Conservation (phyloP, 352 stramenopile genomes). For the Globisporangium cederbergense region DNA sequence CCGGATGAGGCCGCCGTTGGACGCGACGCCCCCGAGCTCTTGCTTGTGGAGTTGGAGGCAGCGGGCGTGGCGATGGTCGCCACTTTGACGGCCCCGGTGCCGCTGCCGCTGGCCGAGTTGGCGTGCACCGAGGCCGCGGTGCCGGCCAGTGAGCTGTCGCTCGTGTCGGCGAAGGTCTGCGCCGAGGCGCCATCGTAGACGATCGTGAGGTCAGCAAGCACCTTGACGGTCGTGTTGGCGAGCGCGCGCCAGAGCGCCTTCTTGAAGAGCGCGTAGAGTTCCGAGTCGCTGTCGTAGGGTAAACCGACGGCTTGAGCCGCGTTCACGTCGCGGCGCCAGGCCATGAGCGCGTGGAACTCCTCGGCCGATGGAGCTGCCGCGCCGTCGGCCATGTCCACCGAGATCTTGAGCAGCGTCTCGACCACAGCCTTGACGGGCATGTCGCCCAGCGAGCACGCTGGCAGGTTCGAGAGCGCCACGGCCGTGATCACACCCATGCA, state of each 20-base stretch:
- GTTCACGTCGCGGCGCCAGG: constrained; percentile 51
- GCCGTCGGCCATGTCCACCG: constrained; percentile 31
- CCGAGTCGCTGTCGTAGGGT: constrained; percentile 49
- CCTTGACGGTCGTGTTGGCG: constrained; percentile 31
- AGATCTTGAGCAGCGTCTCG: constrained; percentile 67
- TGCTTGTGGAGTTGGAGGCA: constrained; percentile 16
- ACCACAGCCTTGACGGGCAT: constrained; percentile 51
- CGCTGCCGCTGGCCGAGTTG: constrained; percentile 13
- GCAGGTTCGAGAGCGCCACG: constrained; percentile 36
- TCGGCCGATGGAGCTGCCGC: constrained; percentile 26
- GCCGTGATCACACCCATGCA: constrained; percentile 54
- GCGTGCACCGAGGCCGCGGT: constrained; percentile 29
- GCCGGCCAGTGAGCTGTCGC: constrained; percentile 25
- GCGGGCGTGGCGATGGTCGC: not conserved
- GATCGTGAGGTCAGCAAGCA: constrained; percentile 43
- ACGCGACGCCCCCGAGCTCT: constrained; percentile 15
- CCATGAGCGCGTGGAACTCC: constrained; percentile 49
- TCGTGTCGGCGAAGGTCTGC: constrained; percentile 28
- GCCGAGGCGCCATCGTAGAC: constrained; percentile 19
- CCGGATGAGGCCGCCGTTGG: not conserved
- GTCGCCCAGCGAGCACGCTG: constrained; percentile 45
- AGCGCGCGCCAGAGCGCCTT: constrained; percentile 35
- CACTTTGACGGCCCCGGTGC: not conserved
- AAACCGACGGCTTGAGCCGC: constrained; percentile 38
- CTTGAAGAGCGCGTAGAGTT: constrained; percentile 46